These are phyloP conservation scores for Tothia fuscella DNA, from an alignment of 2,329 filamentous ascomycete species.

Conservation along the genomic window DNA sequence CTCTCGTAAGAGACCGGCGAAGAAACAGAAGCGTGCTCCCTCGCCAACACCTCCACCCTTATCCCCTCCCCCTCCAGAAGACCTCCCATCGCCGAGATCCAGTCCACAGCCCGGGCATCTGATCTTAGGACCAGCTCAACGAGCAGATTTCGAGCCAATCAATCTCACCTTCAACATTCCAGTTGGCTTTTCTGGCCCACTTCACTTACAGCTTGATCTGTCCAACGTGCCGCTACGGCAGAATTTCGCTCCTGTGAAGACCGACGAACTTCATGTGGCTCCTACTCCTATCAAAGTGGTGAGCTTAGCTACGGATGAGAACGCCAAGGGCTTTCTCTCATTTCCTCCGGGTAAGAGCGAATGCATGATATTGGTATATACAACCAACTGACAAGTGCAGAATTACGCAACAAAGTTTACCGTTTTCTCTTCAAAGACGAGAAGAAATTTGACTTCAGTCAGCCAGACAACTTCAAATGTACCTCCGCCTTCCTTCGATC, in stretches of 20 bases:
- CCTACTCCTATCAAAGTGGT: neutral
- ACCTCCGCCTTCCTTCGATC: constrained; percentile 35
- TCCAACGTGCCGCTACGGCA: neutral
- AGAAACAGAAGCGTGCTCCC: constrained; percentile 22
- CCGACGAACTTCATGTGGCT: neutral
- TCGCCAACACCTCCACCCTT: constrained; percentile 25
- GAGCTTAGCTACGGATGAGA: constrained; percentile 1
- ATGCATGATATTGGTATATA: neutral
- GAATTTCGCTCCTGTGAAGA: neutral
- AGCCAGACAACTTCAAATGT: constrained; percentile 25
- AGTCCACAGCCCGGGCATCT: constrained; percentile 15
- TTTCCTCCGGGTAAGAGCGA: constrained; percentile 18
- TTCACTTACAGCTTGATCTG: constrained; percentile 6
- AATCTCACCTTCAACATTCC: constrained; percentile 35
- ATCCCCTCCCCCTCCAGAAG: constrained; percentile 22
- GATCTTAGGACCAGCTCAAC: constrained; percentile 12
- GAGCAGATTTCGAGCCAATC: constrained; percentile 17
- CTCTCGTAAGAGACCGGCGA: constrained; percentile 4
- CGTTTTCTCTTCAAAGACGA: constrained; percentile 26
- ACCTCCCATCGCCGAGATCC: constrained; percentile 8
- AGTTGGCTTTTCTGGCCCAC: constrained; percentile 31
- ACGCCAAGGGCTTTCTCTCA: constrained; percentile 22
- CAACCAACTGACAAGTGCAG: constrained; percentile 14
- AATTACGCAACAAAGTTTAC: constrained; percentile 38
- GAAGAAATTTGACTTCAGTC: constrained; percentile 24